Evolutionary conservation across 495 filamentous ascomycete genomes (phyloP).

Genomic region (Geopyxis carbonaria): DNA sequence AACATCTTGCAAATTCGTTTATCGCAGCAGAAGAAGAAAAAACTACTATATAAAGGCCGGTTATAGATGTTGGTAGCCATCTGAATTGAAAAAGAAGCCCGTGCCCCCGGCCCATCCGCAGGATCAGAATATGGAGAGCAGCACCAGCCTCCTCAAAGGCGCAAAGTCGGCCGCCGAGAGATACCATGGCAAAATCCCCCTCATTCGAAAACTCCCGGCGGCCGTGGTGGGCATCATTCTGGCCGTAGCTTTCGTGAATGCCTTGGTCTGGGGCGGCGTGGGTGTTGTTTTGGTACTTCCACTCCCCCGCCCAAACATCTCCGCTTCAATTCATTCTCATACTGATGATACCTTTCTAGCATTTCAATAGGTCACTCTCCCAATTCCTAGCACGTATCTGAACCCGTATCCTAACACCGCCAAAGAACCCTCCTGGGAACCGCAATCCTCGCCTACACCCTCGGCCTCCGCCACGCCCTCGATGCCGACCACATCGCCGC

Average conservation of each 20-base stretch:
- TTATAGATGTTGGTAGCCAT: too few species aligned
- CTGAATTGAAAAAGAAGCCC: too few species aligned
- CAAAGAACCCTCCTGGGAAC: constrained; percentile 50
- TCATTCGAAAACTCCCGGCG: constrained; percentile 28
- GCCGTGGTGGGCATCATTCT: constrained; percentile 17
- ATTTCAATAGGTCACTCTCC: constrained; percentile 13
- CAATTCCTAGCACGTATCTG: background rate
- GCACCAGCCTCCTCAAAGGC: too few species aligned
- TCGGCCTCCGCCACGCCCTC: constrained; percentile 83
- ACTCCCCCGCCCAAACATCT: background rate
- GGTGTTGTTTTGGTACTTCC: constrained; percentile 18
- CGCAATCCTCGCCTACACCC: constrained; percentile 68
- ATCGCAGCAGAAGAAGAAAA: too few species aligned
- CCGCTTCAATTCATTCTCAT: background rate
- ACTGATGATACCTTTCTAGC: constrained; percentile 1
- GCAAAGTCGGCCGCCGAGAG: constrained; percentile 8
- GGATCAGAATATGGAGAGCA: too few species aligned
- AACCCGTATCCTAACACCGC: constrained; percentile 3
- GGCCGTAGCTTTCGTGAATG: constrained; percentile 15
- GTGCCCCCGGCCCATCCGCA: too few species aligned
- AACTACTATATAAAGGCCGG: too few species aligned
- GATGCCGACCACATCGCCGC: constrained; percentile 95
- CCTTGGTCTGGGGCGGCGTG: constrained; percentile 19
- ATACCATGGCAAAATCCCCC: constrained; percentile 34
- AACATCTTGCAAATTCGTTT: too few species aligned